These are phyloP conservation scores for Manihot esculenta DNA, from an alignment of 441 rosid species.

Conservation along the genomic window DNA sequence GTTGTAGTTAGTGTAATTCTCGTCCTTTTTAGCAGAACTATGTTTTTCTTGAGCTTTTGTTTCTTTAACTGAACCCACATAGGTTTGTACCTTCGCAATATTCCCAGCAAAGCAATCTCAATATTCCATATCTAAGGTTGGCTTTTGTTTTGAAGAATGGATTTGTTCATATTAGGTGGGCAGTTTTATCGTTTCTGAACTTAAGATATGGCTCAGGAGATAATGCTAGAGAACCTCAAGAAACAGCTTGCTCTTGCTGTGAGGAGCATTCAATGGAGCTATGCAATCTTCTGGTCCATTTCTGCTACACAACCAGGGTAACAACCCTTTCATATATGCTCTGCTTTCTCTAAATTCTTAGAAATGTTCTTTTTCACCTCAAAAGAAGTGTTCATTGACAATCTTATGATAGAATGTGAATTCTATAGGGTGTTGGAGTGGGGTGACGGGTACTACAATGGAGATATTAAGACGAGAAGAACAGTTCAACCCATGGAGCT, in stretches of 20 bases:
- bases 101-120: too few relatives aligned
- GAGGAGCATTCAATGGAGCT: constrained; percentile 83
- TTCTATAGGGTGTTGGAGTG: constrained; percentile 70
- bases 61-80: constrained; percentile 10
- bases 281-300: constrained; percentile 81
- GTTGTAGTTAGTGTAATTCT: constrained; percentile 7
- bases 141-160: constrained; percentile 13
- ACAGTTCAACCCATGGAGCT: constrained; percentile 79
- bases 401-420: constrained; percentile 14
- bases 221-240: constrained; percentile 52
- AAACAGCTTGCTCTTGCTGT: constrained; percentile 75
- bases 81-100: constrained; percentile 18
- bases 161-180: constrained; percentile 23
- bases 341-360: neutral
- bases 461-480: constrained; percentile 94
- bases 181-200: neutral
- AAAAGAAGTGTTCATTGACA: neutral
- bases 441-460: constrained; percentile 95
- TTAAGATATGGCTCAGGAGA: constrained; percentile 36
- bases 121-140: constrained; percentile 13
- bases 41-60: constrained; percentile 9
- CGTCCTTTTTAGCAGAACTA: constrained; percentile 5
- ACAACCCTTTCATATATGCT: constrained; percentile 2
- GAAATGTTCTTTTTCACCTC: neutral
- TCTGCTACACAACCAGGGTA: constrained; percentile 70